phyloP scores from a whole-genome alignment of 805 yeast genomes.

The Candida dendrica region DNA sequence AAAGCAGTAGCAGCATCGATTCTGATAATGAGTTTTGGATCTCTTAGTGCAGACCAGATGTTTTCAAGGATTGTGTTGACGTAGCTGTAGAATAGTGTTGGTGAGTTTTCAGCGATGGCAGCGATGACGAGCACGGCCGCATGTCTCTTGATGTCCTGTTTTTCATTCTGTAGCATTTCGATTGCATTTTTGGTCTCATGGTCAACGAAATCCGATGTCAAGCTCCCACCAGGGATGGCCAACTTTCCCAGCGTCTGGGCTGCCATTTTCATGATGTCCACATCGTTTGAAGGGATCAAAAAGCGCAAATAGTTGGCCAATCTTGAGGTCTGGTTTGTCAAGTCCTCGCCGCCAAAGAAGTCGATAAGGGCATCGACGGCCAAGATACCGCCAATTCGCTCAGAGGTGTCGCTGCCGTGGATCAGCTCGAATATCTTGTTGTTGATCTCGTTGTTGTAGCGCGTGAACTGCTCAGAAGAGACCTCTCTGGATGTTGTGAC shows the following conservation, averaged over 20 bases:
- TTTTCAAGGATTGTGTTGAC: slow-evolving; percentile 73
- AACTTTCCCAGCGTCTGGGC: slow-evolving; percentile 82
- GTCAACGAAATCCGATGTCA: slow-evolving; percentile 90
- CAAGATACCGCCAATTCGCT: slow-evolving; percentile 82
- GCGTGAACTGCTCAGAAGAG: slow-evolving; percentile 71
- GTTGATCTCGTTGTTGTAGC: slow-evolving; percentile 80
- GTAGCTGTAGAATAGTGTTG: slow-evolving; percentile 73
- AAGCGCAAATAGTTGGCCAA: slow-evolving; percentile 83
- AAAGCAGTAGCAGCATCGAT: slow-evolving; percentile 79
- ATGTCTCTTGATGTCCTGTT: slow-evolving; percentile 79
- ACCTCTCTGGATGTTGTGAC: slow-evolving; percentile 72
- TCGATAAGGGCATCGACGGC: slow-evolving; percentile 87
- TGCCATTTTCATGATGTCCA: slow-evolving; percentile 80
- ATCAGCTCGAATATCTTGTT: slow-evolving; percentile 80
- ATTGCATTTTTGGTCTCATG: slow-evolving; percentile 83
- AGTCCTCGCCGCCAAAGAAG: slow-evolving; percentile 78
- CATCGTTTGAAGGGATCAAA: slow-evolving; percentile 74
- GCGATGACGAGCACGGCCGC: slow-evolving; percentile 82
- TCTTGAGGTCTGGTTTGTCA: slow-evolving; percentile 82
- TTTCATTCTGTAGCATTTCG: slow-evolving; percentile 87
- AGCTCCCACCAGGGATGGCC: slow-evolving; percentile 82
- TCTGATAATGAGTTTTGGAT: slow-evolving; percentile 66
- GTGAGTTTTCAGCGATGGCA: slow-evolving; percentile 81
- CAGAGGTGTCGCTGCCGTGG: slow-evolving; percentile 63
- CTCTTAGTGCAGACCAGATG: slow-evolving; percentile 84